Evolutionary conservation across 306 rosid genomes (phyloP).

Genomic region (Vigna unguiculata): DNA sequence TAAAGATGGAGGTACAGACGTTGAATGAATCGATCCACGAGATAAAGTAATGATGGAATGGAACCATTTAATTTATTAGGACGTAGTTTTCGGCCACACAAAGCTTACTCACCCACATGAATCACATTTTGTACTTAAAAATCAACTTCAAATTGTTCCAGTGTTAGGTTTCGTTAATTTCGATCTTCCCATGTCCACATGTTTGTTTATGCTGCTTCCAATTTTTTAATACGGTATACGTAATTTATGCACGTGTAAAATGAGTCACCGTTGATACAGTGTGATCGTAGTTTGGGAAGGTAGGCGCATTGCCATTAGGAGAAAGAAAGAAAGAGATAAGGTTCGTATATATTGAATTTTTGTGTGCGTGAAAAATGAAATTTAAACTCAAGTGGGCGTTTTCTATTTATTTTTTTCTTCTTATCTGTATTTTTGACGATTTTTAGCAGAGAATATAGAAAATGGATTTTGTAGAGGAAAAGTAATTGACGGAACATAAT

Average conservation of each 20-base stretch:
- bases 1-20: not conserved
- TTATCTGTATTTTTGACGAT: not conserved
- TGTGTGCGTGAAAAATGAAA: not conserved
- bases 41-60: slow-evolving; percentile 25
- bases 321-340: slow-evolving; percentile 7
- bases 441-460: not conserved
- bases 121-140: slow-evolving; percentile 39
- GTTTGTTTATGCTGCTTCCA: too few relatives aligned
- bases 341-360: not conserved
- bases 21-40: slow-evolving; percentile 41
- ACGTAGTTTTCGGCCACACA: slow-evolving; percentile 12
- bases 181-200: not conserved
- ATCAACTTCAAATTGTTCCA: slow-evolving; percentile 11
- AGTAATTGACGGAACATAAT: not conserved
- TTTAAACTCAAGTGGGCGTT: not conserved
- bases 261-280: not conserved
- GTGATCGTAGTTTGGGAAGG: not conserved
- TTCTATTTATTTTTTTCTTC: not conserved
- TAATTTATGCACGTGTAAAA: not conserved
- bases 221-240: too few relatives aligned
- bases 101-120: slow-evolving; percentile 31
- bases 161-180: slow-evolving; percentile 39
- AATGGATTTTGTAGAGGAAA: not conserved
- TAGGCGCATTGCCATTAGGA: slow-evolving; percentile 26
- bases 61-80: slow-evolving; percentile 34